Evolutionary conservation across 1,139 yeast species (phyloP).

Genomic region (Protomyces gravidus): DNA sequence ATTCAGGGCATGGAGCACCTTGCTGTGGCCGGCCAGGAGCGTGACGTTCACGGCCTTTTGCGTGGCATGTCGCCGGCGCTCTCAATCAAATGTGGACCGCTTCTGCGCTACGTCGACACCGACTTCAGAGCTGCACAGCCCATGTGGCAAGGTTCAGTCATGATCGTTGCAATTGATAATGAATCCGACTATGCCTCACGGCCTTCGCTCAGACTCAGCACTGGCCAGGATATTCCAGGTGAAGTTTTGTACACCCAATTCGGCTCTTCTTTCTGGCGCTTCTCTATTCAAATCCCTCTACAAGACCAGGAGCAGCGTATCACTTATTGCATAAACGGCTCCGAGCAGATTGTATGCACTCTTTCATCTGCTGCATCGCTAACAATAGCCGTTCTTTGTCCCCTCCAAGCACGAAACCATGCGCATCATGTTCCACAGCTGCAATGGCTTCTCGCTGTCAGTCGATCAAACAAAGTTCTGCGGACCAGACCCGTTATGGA

Average conservation of each 20-base stretch:
- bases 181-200: conserved; percentile 50
- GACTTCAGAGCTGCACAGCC: conserved; percentile 7
- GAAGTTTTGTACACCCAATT: conserved; percentile 10
- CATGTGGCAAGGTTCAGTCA: conserved; percentile 11
- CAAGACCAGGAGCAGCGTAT: conserved; percentile 14
- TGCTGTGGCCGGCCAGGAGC: conserved; percentile 18
- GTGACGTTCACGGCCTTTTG: conserved; percentile 13
- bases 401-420: conserved; percentile 18
- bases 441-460: conserved; percentile 85
- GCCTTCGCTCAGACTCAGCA: conserved; percentile 45
- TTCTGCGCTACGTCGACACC: conserved; percentile 18
- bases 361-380: neutral
- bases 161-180: conserved; percentile 31
- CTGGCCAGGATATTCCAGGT: conserved; percentile 19
- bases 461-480: conserved; percentile 56
- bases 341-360: conserved; percentile 1
- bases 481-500: conserved; percentile 66
- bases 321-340: conserved; percentile 16
- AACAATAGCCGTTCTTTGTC: conserved; percentile 11
- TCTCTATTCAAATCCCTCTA: conserved; percentile 11
- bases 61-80: conserved; percentile 22
- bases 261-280: conserved; percentile 26
- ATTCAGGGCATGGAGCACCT: conserved; percentile 27
- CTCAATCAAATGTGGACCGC: conserved; percentile 23
- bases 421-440: conserved; percentile 46